Percentiles rank a stretch among this genome's conserved stretches.
phyloP scores from a whole-genome alignment of 1,139 yeast genomes.

The Geotrichum fermentans region DNA sequence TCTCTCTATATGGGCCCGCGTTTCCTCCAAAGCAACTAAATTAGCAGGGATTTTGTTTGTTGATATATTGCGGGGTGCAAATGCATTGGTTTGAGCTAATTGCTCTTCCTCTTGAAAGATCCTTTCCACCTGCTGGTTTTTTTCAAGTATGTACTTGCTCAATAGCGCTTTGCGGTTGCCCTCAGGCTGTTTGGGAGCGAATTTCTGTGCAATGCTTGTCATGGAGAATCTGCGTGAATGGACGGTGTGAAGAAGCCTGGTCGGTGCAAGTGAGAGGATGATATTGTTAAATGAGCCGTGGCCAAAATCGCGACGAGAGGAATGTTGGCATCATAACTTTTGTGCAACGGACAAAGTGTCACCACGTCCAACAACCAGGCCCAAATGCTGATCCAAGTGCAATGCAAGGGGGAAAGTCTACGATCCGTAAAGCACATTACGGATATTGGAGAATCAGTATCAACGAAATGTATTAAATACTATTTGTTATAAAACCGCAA shows the following conservation, averaged over 20 bases:
- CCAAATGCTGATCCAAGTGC: no score
- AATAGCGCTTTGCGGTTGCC: not conserved
- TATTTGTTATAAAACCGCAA: no score
- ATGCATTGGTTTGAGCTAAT: not conserved
- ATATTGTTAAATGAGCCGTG: no score
- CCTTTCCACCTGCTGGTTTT: constrained; percentile 3
- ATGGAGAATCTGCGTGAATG: not conserved
- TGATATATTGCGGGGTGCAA: not conserved
- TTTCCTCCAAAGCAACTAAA: not conserved
- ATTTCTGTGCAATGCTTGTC: not conserved
- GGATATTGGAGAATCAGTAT: no score
- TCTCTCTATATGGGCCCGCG: not conserved
- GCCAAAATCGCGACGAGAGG: no score
- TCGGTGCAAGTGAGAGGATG: no score
- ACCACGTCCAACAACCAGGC: no score
- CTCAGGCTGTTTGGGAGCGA: not conserved
- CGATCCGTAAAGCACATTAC: no score
- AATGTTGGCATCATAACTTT: no score
- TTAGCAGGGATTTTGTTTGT: not conserved
- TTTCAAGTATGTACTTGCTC: not conserved
- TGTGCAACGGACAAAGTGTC: no score
- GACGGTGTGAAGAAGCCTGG: not conserved
- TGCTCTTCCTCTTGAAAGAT: not conserved
- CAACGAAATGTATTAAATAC: no score
- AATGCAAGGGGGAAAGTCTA: no score